Conservation (phyloP, 768 basidiomycete genomes). For the Chiua virens region DNA sequence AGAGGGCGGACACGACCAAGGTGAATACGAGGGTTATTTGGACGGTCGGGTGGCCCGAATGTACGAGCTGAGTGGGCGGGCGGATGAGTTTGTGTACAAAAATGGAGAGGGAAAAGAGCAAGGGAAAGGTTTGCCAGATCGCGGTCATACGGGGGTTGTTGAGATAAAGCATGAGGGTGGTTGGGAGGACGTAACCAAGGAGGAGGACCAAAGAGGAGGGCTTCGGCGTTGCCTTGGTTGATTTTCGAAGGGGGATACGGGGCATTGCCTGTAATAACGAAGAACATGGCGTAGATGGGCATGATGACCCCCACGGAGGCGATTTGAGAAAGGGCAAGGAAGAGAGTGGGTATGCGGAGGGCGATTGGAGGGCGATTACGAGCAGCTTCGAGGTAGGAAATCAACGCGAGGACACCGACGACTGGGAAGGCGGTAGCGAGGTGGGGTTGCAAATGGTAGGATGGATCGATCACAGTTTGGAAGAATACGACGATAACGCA, state of each 20-base stretch:
- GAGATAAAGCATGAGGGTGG: slow-evolving; percentile 43
- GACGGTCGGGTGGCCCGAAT: slow-evolving; percentile 24
- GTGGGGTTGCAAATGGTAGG: slow-evolving; percentile 10
- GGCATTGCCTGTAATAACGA: slow-evolving; percentile 41
- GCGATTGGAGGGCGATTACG: slow-evolving; percentile 35
- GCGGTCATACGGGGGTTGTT: slow-evolving; percentile 46
- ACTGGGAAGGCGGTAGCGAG: slow-evolving; percentile 13
- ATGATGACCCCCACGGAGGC: slow-evolving; percentile 43
- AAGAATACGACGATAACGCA: slow-evolving; percentile 51
- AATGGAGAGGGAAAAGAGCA: slow-evolving; percentile 44
- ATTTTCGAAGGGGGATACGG: slow-evolving; percentile 24
- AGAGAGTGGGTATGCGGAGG: slow-evolving; percentile 42
- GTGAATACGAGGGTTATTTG: slow-evolving; percentile 12
- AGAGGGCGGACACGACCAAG: slow-evolving; percentile 22
- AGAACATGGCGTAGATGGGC: slow-evolving; percentile 49
- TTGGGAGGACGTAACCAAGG: slow-evolving; percentile 47
- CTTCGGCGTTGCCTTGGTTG: slow-evolving; percentile 50
- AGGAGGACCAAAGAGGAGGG: slow-evolving; percentile 50
- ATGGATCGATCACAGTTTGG: slow-evolving; percentile 29
- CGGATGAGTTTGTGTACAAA: slow-evolving; percentile 41
- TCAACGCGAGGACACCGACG: slow-evolving; percentile 25
- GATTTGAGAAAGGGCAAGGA: slow-evolving; percentile 43
- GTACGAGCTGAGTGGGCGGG: slow-evolving; percentile 12
- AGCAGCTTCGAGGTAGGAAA: slow-evolving; percentile 47
- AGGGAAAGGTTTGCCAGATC: slow-evolving; percentile 55